Evolutionary conservation across 129 eudicot species (phyloP), one percentile per base, ranked within the genome.

Genomic region (Glebionis coronaria): DNA sequence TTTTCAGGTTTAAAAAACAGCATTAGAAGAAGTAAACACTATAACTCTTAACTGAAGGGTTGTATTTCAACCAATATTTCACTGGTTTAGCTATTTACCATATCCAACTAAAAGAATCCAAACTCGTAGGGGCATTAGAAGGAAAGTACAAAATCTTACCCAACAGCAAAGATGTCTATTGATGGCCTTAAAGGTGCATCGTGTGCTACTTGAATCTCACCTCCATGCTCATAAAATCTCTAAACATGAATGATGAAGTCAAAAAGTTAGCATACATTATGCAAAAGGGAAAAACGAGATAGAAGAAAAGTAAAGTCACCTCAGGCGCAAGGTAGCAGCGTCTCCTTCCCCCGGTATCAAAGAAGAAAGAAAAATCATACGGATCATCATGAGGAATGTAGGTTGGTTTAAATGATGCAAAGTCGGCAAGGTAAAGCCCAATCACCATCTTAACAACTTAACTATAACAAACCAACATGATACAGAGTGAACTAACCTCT

Each of bases 301-400:
- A 56, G 62, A 38, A 53, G 18, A 13, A 57, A 38, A 55, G 28
- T 46, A 54, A 50, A 67, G 82, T 64, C 78, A 92, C 98, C 95
- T 93, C 98, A 23, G 98, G 98, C 50, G 98, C 97, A 78, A 93
- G 90, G 86, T 93, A 93, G 78, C 98, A 93, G 60, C 96, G 98
- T 72, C 98, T 88, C 82, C 95, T 82, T 60, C 98, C 98, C 5
- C 98, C 98, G 50, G 97, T 93, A 59, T 93, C 98, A 47, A 88
- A 93, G 90, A 93, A 93, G 44, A 93, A 93, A 5, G 98, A 93
- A 72, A 93, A 93, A 79, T 93, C 98, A 29, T 97, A 88, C 44
- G 98, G 98, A 65, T 93, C 98, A 53, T 93, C 96, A 77, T 93
- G 85, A 44, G 98, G 98, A 63, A 93, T 89, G 71, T 93, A 93